Base-by-base conservation (phyloP, 805 yeast species). In the Ogataea philodendri region DNA sequence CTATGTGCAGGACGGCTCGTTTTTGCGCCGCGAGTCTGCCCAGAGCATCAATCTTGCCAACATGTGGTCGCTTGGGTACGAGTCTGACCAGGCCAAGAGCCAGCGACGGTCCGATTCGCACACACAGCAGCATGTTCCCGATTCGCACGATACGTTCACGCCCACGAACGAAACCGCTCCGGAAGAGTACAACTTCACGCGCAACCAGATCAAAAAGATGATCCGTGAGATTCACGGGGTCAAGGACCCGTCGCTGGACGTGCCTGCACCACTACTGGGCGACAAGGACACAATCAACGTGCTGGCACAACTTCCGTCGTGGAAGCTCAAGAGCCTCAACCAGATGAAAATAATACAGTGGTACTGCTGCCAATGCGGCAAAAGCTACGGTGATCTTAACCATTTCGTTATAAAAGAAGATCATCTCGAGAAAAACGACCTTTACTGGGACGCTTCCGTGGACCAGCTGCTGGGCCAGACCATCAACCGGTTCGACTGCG, bases 331-430 rank as follows among this genome's bases (percentile, higher is more conserved):
- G 22, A 26, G 22, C 9, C 24, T 44, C 11, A 53, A 54, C 29
- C 37, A 33, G 21, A 48, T 47, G 45, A 52, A 54, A 28, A 55
- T 57, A 7, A 41, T 52, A 13, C 62, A 57, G 30, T 57, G 62
- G 62, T 55, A 52, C 31, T 57, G 62, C 31, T 57, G 62, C 26
- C 54, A 53, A 23, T 57, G 62, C 35, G 62, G 59, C 11, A 49
- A 52, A 30, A 42, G 55, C 26, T 54, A 51, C 30, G 61, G 61
- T 6, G 45, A 52, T 27, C 30, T 51, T 10, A 42, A 49, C 25
- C 51, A 41, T 30, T 51, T 51, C 21, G 22, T 30, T n/a, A 29
- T 47, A 3, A 16, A 27, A 5, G 24, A 22, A 7, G 30, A 28
- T 10, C 20, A 34, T 5, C 20, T 40, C 9, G 30, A 27, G 11